A percentile compares a stretch with the other conserved stretches of the same genome.
Evolutionary conservation across 176 grass and related monocot species (phyloP).

Genomic region (Hyparrhenia diplandra): DNA sequence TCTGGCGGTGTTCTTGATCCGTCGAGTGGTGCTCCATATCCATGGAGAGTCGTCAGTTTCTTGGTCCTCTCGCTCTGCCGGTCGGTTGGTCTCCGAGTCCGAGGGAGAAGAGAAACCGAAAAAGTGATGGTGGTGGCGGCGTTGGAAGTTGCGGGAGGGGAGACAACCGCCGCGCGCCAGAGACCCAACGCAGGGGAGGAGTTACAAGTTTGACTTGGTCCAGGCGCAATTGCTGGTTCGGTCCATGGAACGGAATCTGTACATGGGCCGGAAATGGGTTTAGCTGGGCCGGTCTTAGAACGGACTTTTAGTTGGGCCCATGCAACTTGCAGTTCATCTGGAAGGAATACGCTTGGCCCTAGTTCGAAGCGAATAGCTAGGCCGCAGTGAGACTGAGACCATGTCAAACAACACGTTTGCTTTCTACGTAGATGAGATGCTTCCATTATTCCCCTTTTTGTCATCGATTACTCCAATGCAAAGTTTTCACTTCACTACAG

Average conservation of each 20-base stretch:
- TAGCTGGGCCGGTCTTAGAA: background rate
- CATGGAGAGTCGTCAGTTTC: background rate
- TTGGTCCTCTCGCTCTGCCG: background rate
- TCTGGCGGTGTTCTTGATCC: background rate
- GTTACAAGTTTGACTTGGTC: background rate
- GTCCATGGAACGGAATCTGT: background rate
- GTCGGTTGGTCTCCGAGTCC: too few relatives aligned
- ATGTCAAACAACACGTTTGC: background rate
- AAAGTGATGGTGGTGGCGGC: too few relatives aligned
- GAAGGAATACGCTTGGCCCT: too few relatives aligned
- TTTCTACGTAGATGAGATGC: too few relatives aligned
- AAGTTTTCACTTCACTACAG: background rate
- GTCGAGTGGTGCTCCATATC: background rate
- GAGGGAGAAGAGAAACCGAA: background rate
- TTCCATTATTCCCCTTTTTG: too few relatives aligned
- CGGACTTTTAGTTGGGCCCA: too few relatives aligned
- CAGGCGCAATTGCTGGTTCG: background rate
- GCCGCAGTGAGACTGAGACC: background rate
- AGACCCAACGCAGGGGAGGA: background rate
- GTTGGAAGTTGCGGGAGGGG: background rate
- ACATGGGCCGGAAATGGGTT: background rate
- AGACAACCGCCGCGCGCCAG: background rate
- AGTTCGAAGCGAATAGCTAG: too few relatives aligned
- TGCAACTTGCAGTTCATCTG: too few relatives aligned
- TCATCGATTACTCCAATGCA: conserved; percentile 11